A percentile compares a stretch with the other conserved stretches of the same genome.
phyloP scores from a whole-genome alignment of 2,329 filamentous ascomycete species.

The Hypoxylon sp. region DNA sequence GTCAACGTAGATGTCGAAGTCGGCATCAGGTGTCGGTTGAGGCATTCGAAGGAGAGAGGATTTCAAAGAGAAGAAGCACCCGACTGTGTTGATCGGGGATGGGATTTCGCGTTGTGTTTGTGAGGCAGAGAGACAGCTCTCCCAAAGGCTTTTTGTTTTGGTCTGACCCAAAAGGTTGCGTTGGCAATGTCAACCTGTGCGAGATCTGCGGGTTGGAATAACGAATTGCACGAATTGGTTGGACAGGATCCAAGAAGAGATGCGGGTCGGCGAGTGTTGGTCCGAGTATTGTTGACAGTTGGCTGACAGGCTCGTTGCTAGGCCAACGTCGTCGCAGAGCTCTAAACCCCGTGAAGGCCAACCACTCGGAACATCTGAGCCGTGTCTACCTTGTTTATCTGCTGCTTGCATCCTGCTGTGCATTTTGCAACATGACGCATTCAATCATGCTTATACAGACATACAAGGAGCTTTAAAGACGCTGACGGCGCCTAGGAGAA shows the following conservation, averaged over 20 bases:
- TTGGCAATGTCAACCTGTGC: conserved; percentile 10
- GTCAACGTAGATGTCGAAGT: conserved; percentile 60
- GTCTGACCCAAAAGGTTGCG: conserved; percentile 10
- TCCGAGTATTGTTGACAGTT: conserved; percentile 37
- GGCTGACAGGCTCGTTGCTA: too few species aligned
- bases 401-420: too few species aligned
- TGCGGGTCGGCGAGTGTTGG: conserved; percentile 22
- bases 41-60: conserved; percentile 34
- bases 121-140: neutral
- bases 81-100: conserved; percentile 1
- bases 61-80: neutral
- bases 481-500: too few species aligned
- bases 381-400: too few species aligned
- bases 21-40: conserved; percentile 46
- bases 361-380: too few species aligned
- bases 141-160: conserved; percentile 22
- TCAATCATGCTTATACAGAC: too few species aligned
- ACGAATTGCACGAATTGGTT: conserved; percentile 24
- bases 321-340: conserved; percentile 26
- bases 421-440: too few species aligned
- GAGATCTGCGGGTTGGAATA: conserved; percentile 21
- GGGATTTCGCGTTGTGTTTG: neutral
- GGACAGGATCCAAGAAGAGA: conserved; percentile 19
- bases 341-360: neutral
- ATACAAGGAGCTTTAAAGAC: too few species aligned